These are phyloP conservation scores for Pythium pyrilobum DNA, from an alignment of 352 stramenopile genomes.

Conservation along the genomic window DNA sequence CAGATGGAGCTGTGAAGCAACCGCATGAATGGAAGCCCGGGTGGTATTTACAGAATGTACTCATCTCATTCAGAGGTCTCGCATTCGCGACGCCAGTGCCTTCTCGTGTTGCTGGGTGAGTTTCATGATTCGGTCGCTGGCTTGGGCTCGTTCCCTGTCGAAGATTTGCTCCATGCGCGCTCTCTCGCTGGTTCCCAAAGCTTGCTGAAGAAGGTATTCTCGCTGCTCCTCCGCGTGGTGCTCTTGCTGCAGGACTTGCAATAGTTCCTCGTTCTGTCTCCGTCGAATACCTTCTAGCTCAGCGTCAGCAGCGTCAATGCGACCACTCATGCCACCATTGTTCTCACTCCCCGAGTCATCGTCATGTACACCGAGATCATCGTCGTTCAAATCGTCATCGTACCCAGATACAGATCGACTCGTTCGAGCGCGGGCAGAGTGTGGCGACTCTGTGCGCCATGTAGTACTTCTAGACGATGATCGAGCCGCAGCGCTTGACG, in stretches of 20 bases:
- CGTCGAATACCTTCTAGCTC: slow-evolving; percentile 52
- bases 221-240: slow-evolving; percentile 79
- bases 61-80: slow-evolving; percentile 4
- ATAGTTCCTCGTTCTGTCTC: slow-evolving; percentile 66
- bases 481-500: slow-evolving; percentile 29
- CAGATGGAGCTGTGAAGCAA: slow-evolving; percentile 13
- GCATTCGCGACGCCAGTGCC: slow-evolving; percentile 31
- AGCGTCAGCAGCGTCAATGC: slow-evolving; percentile 9
- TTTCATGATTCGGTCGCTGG: slow-evolving; percentile 80
- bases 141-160: slow-evolving; percentile 52
- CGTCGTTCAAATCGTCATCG: slow-evolving; percentile 14
- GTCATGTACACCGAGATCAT: slow-evolving; percentile 19
- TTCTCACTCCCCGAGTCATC: slow-evolving; percentile 4
- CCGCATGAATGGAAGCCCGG: background rate
- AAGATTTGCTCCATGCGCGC: slow-evolving; percentile 66
- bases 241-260: slow-evolving; percentile 69
- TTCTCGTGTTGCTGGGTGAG: slow-evolving; percentile 70
- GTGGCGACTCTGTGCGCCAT: slow-evolving; percentile 7
- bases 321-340: slow-evolving; percentile 1
- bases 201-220: slow-evolving; percentile 52
- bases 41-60: slow-evolving; percentile 14
- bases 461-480: slow-evolving; percentile 9
- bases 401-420: slow-evolving; percentile 8
- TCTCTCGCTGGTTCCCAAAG: slow-evolving; percentile 28
- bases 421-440: slow-evolving; percentile 11